Evolutionary conservation across 495 filamentous ascomycete species (phyloP), one percentile per base, ranked within the genome.

Genomic region (Pyrenula aspistea): DNA sequence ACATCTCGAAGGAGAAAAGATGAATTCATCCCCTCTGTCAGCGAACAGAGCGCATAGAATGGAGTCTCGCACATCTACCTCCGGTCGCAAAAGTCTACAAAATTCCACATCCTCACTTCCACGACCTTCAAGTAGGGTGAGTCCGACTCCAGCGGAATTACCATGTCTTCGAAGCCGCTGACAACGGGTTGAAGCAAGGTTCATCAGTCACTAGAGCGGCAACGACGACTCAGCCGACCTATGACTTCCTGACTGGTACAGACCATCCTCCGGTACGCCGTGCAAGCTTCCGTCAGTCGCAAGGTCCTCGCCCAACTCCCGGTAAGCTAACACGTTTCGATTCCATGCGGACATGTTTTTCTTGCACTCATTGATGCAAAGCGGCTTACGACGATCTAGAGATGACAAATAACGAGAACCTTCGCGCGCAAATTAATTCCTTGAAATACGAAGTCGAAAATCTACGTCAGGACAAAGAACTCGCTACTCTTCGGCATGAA

Each of bases 381-480:
- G n/a, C n/a, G 15, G 31, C 31, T 42, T 42, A 42, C 31, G 4
- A 15, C 4, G 15, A 8, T 15, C 15, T 42, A 52, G 50, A 52
- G 8, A 8, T 24, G 8, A 20, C 8, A 8, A 52, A 52, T 24
- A 89, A 86, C 58, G 85, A 89, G 48, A 80, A 83, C 56, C 67
- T 89, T 2, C 80, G 85, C 31, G 78, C 84, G 0, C 82, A 87
- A 66, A 65, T 88, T 22, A 84, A 83, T 60, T 80, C 83, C 2
- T 68, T 87, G 36, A 79, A 77, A 55, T 89, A 87, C 70, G 86
- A 89, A 60, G 64, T 89, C 31, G 77, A 92, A 64, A 74, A 79
- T 11, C 73, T 89, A 59, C 91, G 89, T 60, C 89, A 95, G 55
- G 93, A 96, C 65, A 83, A 88, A 60, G 91, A 94, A 48, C 72